These are phyloP conservation scores for Nakazawaea sp. DNA, from an alignment of 805 yeast genomes.

Conservation along the genomic window DNA sequence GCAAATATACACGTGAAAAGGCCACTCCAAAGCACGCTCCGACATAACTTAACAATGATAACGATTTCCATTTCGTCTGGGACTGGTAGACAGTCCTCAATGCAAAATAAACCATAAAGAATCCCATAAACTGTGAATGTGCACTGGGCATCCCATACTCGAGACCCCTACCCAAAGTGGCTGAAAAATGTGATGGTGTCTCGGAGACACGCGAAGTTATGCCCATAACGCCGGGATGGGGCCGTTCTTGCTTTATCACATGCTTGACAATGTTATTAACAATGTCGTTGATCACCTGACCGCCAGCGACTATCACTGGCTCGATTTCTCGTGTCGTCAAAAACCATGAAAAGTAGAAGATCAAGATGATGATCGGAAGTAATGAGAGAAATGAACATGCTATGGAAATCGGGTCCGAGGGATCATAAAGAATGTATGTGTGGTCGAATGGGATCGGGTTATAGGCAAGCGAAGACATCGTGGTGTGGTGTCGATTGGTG, in stretches of 20 bases:
- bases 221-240: conserved; percentile 23
- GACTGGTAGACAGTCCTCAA: conserved; percentile 37
- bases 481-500: no score
- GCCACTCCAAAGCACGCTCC: conserved; percentile 37
- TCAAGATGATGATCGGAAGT: conserved; percentile 70
- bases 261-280: conserved; percentile 64
- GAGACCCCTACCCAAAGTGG: conserved; percentile 33
- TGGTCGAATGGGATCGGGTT: conserved; percentile 64
- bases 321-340: conserved; percentile 78
- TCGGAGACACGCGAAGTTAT: conserved; percentile 13
- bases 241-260: conserved; percentile 66
- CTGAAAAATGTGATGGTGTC: conserved; percentile 24
- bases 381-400: conserved; percentile 68
- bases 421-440: conserved; percentile 76
- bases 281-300: conserved; percentile 76
- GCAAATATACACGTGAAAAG: conserved; percentile 67
- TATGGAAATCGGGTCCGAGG: conserved; percentile 52
- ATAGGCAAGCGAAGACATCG: conserved; percentile 17
- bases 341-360: conserved; percentile 81
- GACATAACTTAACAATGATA: conserved; percentile 24
- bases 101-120: conserved; percentile 51
- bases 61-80: conserved; percentile 24
- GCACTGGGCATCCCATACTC: conserved; percentile 94
- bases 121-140: conserved; percentile 94
- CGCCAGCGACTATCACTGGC: conserved; percentile 75